Percentiles rank a stretch among this genome's conserved stretches.
phyloP scores from a whole-genome alignment of 371 early-diverging fungal genomes.

The Mucor piriformis region DNA sequence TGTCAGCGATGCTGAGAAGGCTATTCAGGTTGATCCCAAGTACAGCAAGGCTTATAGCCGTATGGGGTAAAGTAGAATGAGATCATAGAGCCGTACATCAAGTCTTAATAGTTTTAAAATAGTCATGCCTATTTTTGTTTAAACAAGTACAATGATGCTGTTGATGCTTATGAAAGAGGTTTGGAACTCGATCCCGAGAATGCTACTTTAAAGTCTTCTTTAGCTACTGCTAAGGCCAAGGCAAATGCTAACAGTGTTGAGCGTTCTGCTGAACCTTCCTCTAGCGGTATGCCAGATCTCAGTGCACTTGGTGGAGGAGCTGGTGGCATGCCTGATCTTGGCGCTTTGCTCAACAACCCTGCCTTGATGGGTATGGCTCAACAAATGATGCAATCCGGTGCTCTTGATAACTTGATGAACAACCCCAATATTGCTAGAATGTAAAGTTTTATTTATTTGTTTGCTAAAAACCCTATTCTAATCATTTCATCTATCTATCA shows the following conservation, averaged over 20 bases:
- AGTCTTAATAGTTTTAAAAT: neutral
- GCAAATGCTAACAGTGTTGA: conserved; percentile 24
- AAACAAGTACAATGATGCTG: conserved; percentile 81
- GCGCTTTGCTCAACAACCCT: conserved; percentile 85
- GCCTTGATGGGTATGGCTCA: conserved; percentile 93
- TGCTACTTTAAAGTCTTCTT: conserved; percentile 64
- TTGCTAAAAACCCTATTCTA: too few relatives aligned
- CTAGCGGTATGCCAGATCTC: conserved; percentile 30
- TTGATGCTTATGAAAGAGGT: conserved; percentile 91
- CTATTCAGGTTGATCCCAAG: conserved; percentile 83
- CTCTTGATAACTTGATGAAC: conserved; percentile 80
- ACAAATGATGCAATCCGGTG: conserved; percentile 93
- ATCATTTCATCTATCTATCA: conserved; percentile 11
- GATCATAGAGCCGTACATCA: neutral
- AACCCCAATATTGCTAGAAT: conserved; percentile 87
- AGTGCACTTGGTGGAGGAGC: conserved; percentile 43
- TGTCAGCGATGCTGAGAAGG: conserved; percentile 82
- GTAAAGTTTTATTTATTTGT: conserved; percentile 40
- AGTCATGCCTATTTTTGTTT: conserved; percentile 91
- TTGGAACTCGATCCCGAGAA: conserved; percentile 89
- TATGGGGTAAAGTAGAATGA: conserved; percentile 67
- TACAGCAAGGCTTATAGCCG: conserved; percentile 95
- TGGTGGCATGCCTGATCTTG: conserved; percentile 66
- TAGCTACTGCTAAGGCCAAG: conserved; percentile 66
- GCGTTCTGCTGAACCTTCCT: conserved; percentile 26